phyloP scores from a whole-genome alignment of 768 basidiomycete genomes.

The Termitomyces eurrhizus region DNA sequence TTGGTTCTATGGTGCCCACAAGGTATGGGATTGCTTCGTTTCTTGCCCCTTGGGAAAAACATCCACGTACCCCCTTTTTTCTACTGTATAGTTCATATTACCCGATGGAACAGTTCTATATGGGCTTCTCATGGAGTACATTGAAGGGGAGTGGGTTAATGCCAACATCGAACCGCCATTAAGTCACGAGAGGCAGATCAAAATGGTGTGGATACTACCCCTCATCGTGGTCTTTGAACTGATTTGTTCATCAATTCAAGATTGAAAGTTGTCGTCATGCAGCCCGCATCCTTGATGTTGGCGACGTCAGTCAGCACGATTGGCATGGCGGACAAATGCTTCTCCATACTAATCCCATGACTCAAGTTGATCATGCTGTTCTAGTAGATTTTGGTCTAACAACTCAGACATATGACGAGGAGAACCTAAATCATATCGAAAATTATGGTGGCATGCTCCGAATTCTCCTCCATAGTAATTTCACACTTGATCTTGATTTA shows the following conservation, averaged over 20 bases:
- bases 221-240: background rate
- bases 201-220: background rate
- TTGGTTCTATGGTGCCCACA: background rate
- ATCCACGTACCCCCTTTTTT: too few relatives aligned
- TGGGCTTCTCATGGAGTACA: background rate
- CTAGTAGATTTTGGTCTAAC: background rate
- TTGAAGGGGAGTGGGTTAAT: background rate
- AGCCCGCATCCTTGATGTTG: background rate
- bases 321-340: background rate
- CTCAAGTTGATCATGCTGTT: background rate
- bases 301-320: background rate
- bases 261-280: background rate
- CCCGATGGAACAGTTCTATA: background rate
- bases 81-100: too few relatives aligned
- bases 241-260: background rate
- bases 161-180: background rate
- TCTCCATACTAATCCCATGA: background rate
- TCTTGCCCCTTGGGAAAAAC: too few relatives aligned
- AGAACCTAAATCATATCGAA: background rate
- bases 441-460: background rate
- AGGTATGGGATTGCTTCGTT: background rate
- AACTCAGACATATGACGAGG: background rate
- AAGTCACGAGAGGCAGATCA: background rate
- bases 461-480: background rate
- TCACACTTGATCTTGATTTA: background rate